phyloP scores from a whole-genome alignment of 1,284 basidiomycete species.

The Gastroboletus turbinatus region DNA sequence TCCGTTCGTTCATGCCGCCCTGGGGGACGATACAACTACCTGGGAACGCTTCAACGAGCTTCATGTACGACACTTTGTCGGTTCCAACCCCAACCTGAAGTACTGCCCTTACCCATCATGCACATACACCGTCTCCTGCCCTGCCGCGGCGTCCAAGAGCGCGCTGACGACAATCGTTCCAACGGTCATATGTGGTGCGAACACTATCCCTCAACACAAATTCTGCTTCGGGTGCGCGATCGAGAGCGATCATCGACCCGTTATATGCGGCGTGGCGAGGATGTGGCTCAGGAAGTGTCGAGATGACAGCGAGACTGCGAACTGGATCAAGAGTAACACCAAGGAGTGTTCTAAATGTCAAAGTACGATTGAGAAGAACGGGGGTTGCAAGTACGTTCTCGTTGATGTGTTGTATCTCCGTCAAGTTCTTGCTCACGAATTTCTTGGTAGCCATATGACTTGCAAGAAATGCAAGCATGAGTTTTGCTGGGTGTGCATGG shows the following conservation, averaged over 20 bases:
- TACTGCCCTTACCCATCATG: slow-evolving; percentile 91
- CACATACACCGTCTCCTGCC: slow-evolving; percentile 88
- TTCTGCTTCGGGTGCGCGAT: slow-evolving; percentile 93
- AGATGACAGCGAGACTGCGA: slow-evolving; percentile 97
- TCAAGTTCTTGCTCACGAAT: slow-evolving; percentile 1
- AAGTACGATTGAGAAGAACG: slow-evolving; percentile 99
- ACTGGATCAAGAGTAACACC: slow-evolving; percentile 99
- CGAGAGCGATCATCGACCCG: slow-evolving; percentile 87
- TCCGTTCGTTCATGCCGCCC: slow-evolving; percentile 45
- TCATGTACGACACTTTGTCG: slow-evolving; percentile 88
- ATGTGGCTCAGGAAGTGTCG: slow-evolving; percentile 97
- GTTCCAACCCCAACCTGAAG: slow-evolving; percentile 79
- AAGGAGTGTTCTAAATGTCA: slow-evolving; percentile 96
- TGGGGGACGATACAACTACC: slow-evolving; percentile 45
- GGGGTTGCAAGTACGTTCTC: slow-evolving; percentile 92
- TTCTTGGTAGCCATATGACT: slow-evolving; percentile 84
- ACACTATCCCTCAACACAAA: slow-evolving; percentile 51
- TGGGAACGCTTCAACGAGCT: slow-evolving; percentile 81
- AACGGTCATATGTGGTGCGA: slow-evolving; percentile 80
- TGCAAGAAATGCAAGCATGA: slow-evolving; percentile 98
- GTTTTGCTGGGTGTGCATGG: slow-evolving; percentile 84
- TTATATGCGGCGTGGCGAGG: slow-evolving; percentile 86
- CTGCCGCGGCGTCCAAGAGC: slow-evolving; percentile 67
- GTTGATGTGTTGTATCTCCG: not conserved
- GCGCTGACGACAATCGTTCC: slow-evolving; percentile 84